A percentile compares a stretch with the other conserved stretches of the same genome.
Conservation (phyloP, 2,329 filamentous ascomycete species). For the Lachnellula occidentalis region DNA sequence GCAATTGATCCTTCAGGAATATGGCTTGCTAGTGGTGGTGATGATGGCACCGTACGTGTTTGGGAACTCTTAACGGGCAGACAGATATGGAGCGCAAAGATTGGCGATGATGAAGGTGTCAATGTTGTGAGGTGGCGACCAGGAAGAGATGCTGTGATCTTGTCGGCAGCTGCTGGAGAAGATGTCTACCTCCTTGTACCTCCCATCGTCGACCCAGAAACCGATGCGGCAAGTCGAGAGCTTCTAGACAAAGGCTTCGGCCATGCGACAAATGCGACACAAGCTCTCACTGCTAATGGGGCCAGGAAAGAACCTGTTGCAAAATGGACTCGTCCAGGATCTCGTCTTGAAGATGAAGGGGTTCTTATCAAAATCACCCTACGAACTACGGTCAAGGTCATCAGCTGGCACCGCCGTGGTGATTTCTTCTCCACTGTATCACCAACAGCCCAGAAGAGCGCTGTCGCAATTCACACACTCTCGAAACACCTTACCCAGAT, state of each 20-base stretch:
- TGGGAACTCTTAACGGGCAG: conserved; percentile 86
- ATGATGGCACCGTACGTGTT: conserved; percentile 86
- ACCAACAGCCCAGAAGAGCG: conserved; percentile 68
- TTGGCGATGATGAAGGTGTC: conserved; percentile 74
- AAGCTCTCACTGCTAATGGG: conserved; percentile 44
- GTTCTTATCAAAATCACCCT: conserved; percentile 78
- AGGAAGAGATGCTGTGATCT: conserved; percentile 69
- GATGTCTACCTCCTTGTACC: conserved; percentile 81
- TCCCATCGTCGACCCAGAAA: conserved; percentile 62
- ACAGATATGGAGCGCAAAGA: conserved; percentile 77
- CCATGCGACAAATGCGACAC: conserved; percentile 67
- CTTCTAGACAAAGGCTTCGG: conserved; percentile 87
- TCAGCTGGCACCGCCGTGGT: conserved; percentile 89
- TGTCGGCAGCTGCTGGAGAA: conserved; percentile 80
- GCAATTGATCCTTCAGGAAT: conserved; percentile 79
- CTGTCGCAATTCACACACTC: conserved; percentile 90
- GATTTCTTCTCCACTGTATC: conserved; percentile 94
- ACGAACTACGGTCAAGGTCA: conserved; percentile 73
- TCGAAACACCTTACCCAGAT: conserved; percentile 93
- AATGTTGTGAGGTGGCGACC: conserved; percentile 89
- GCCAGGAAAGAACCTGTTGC: conserved; percentile 69
- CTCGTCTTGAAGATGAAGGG: conserved; percentile 68
- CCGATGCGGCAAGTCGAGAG: conserved; percentile 69
- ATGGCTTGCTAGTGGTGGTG: conserved; percentile 86
- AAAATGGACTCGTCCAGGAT: conserved; percentile 76